These are phyloP conservation scores for Lomentospora prolificans DNA, from an alignment of 2,329 filamentous ascomycete species.

Conservation along the genomic window DNA sequence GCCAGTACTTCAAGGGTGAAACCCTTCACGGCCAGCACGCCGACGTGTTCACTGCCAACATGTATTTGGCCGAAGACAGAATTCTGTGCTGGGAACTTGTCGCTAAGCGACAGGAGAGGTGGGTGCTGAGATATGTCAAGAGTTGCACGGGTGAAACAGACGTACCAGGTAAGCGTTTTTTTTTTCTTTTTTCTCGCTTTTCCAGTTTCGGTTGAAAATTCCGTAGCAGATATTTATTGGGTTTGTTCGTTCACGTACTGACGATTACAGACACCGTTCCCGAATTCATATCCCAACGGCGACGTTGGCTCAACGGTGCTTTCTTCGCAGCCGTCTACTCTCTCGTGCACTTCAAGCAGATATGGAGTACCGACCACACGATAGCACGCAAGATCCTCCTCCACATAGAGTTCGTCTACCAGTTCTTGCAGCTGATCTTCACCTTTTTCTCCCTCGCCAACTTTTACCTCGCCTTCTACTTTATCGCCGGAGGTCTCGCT, in stretches of 20 bases:
- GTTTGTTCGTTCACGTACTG: neutral
- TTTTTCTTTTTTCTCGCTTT: too few relatives aligned
- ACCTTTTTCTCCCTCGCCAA: slow-evolving; percentile 98
- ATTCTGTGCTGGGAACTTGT: slow-evolving; percentile 93
- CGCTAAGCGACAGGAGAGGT: slow-evolving; percentile 85
- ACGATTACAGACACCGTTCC: slow-evolving; percentile 85
- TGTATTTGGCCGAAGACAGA: slow-evolving; percentile 85
- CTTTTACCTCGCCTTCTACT: slow-evolving; percentile 98
- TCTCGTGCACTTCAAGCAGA: slow-evolving; percentile 84
- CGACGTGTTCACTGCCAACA: slow-evolving; percentile 95
- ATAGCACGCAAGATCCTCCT: slow-evolving; percentile 80
- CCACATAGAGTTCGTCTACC: slow-evolving; percentile 92
- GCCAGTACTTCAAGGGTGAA: slow-evolving; percentile 99
- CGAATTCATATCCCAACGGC: slow-evolving; percentile 92
- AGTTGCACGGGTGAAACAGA: slow-evolving; percentile 94
- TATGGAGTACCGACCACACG: slow-evolving; percentile 89
- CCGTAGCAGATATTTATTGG: neutral
- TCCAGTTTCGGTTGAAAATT: too few relatives aligned
- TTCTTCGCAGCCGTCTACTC: slow-evolving; percentile 99
- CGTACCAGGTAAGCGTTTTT: slow-evolving; percentile 72
- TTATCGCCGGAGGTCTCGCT: slow-evolving; percentile 82
- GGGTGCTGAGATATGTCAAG: slow-evolving; percentile 98
- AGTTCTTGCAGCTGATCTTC: slow-evolving; percentile 84
- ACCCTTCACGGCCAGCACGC: slow-evolving; percentile 93
- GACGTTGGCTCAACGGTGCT: slow-evolving; percentile 95